A percentile compares a stretch with the other conserved stretches of the same genome.
Evolutionary conservation across 176 grass and related monocot genomes (phyloP).

Genomic region (Raddia distichophylla): DNA sequence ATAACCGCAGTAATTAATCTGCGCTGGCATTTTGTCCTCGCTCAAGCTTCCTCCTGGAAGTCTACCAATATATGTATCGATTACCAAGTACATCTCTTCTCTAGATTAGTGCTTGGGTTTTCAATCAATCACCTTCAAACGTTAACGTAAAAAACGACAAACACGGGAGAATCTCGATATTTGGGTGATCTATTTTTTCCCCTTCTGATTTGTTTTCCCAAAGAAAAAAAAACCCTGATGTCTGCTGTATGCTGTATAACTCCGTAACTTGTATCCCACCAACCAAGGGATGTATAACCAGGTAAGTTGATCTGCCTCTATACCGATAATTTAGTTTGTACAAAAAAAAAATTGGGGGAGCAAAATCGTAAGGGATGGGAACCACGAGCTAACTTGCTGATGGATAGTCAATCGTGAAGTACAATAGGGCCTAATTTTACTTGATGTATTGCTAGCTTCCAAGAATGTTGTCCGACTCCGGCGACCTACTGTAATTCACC

Average conservation of each 20-base stretch:
- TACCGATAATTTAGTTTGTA: conserved; percentile 28
- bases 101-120: background rate
- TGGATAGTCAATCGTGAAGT: background rate
- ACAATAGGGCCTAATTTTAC: conserved; percentile 26
- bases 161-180: conserved; percentile 9
- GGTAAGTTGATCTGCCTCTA: conserved; percentile 34
- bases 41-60: background rate
- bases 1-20: background rate
- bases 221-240: background rate
- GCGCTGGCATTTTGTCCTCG: background rate
- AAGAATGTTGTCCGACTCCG: conserved; percentile 45
- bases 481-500: conserved; percentile 73
- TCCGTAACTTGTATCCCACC: conserved; percentile 33
- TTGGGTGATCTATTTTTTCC: background rate
- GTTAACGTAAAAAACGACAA: background rate
- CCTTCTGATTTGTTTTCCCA: background rate
- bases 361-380: conserved; percentile 35
- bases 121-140: conserved; percentile 24
- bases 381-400: background rate
- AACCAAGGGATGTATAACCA: conserved; percentile 41
- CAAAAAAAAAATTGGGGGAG: background rate
- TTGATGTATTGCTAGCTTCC: conserved; percentile 36
- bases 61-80: background rate
- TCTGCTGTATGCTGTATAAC: background rate
- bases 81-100: too few species aligned